phyloP scores from a whole-genome alignment of 805 yeast genomes.

The Cyberlindnera amylophila region DNA sequence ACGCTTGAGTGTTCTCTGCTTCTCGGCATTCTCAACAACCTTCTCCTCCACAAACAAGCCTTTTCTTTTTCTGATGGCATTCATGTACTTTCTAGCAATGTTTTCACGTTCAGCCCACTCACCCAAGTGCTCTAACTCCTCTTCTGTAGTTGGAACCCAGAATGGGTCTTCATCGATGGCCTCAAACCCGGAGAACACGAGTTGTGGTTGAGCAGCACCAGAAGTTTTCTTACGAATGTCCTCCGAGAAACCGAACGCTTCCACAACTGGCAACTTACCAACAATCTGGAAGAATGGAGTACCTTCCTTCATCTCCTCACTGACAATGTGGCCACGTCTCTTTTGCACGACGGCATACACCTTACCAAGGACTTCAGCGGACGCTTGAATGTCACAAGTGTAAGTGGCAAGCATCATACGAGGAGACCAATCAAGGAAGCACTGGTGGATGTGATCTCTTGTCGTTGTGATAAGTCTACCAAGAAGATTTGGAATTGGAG shows the following conservation, averaged over 20 bases:
- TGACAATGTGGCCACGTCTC: slow-evolving; percentile 76
- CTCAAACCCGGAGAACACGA: slow-evolving; percentile 86
- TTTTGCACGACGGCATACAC: slow-evolving; percentile 92
- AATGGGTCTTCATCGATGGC: slow-evolving; percentile 89
- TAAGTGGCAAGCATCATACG: slow-evolving; percentile 90
- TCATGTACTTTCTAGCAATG: slow-evolving; percentile 84
- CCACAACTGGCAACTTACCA: slow-evolving; percentile 87
- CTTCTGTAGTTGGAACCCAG: slow-evolving; percentile 99
- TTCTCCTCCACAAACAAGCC: slow-evolving; percentile 89
- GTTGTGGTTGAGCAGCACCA: slow-evolving; percentile 96
- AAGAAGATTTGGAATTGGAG: slow-evolving; percentile 42
- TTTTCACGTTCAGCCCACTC: slow-evolving; percentile 91
- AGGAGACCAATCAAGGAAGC: slow-evolving; percentile 80
- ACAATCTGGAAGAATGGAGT: slow-evolving; percentile 90
- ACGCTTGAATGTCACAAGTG: slow-evolving; percentile 90
- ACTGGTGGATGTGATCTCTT: slow-evolving; percentile 67
- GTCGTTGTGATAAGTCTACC: slow-evolving; percentile 75
- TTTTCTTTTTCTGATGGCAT: slow-evolving; percentile 74
- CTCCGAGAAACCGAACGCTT: slow-evolving; percentile 95
- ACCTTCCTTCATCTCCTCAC: slow-evolving; percentile 97
- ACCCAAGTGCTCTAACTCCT: slow-evolving; percentile 90
- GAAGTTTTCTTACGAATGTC: slow-evolving; percentile 90
- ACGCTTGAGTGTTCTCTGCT: slow-evolving; percentile 83
- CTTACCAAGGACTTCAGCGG: slow-evolving; percentile 90
- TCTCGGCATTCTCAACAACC: slow-evolving; percentile 87